Conservation (phyloP, 768 basidiomycete genomes). For the Suillus occidentalis region DNA sequence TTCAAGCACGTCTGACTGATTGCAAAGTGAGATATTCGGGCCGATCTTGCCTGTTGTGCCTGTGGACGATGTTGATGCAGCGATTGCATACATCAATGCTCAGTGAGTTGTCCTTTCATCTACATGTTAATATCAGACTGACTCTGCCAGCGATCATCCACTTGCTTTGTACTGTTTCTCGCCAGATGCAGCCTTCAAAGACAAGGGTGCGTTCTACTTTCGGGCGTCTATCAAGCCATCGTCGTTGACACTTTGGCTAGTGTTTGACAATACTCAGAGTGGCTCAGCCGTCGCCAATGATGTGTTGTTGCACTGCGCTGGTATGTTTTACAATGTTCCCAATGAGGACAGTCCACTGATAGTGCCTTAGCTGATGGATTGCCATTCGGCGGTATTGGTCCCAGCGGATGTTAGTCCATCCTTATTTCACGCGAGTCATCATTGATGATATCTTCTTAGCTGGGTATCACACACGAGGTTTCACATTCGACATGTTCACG, state of each 20-base stretch:
- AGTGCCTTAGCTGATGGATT: conserved; percentile 49
- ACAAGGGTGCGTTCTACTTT: conserved; percentile 47
- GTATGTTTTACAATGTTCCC: conserved; percentile 34
- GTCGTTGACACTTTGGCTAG: conserved; percentile 33
- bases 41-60: conserved; percentile 76
- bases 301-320: conserved; percentile 54
- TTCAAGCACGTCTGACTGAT: neutral
- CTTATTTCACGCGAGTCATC: neutral
- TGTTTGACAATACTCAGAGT: conserved; percentile 68
- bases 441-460: conserved; percentile 36
- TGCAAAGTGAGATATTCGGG: conserved; percentile 76
- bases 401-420: conserved; percentile 61
- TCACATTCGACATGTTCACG: conserved; percentile 75
- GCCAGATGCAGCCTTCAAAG: conserved; percentile 53
- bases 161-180: conserved; percentile 82
- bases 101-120: conserved; percentile 14
- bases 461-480: conserved; percentile 73
- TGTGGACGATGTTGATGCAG: conserved; percentile 69
- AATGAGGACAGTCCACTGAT: neutral
- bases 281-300: conserved; percentile 76
- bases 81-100: conserved; percentile 70
- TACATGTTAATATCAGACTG: neutral
- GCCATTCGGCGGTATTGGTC: conserved; percentile 75
- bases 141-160: conserved; percentile 58
- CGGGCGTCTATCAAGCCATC: too few relatives aligned